Base-by-base conservation (phyloP, 2,329 filamentous ascomycete species). In the Aspergillus aculeatinus region DNA sequence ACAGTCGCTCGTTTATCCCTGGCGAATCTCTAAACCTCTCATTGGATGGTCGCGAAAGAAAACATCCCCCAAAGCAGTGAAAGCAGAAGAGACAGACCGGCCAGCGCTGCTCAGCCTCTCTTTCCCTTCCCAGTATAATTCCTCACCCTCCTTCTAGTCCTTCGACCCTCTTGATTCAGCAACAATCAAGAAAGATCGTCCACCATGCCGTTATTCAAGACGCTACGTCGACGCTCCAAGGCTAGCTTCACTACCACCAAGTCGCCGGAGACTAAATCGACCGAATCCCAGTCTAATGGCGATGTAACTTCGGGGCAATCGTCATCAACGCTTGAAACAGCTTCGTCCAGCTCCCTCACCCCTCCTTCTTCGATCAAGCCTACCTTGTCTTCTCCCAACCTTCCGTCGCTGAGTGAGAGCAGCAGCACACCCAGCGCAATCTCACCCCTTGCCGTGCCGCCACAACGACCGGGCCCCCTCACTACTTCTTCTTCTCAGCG, bases 201-300 rank as follows among this genome's bases (percentile, higher is more conserved):
- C 55, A 60, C 53, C 56, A 82, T 82, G 80, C 74, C 88, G 48
- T 91, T 96, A 72, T 82, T 95, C 69, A 91, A 87, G 76, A 87
- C 89, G 71, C 78, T 96, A 59, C 89, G 91, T 68, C 86, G 91
- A 68, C 88, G 89, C 68, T 95, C 90, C 59, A 88, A 83, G 74
- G 85, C 87, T 62, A 92, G 87, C 80, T 89, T 92, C 77, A 86
- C 84, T 60, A 87, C 86, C 51, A 83, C 85, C 47, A 82, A 69
- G 35, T 70, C 72, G 39, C 67, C 69, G 56, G 67, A 66, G 31
- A 63, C 68, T 9, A 70, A 81, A 62, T 86, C 86, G 53, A 65
- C 62, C 33, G 65, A 66, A 51, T 64, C 65, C 16, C 67, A 68
- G 42, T 66, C 65, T 47, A 85, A 80, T 67, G 84, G 82, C 67